Conservation (phyloP, 176 grass and related monocot genomes). For the Oryza rufipogon region DNA sequence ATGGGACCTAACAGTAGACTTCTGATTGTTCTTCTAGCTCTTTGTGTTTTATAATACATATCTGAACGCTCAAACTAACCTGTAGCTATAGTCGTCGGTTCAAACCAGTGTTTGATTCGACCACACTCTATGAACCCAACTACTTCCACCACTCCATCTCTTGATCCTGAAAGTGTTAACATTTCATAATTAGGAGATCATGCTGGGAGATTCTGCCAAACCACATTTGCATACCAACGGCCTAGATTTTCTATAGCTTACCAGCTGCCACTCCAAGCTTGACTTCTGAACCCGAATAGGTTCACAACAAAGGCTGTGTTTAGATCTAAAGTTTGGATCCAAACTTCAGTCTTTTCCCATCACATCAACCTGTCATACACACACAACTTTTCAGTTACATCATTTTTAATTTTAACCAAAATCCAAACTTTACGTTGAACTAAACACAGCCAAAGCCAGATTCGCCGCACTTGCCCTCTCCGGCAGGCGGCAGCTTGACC, state of each 20-base stretch:
- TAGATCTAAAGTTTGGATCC: too few species aligned
- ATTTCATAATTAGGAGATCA: not conserved
- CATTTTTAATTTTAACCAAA: too few species aligned
- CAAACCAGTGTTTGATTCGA: conserved; percentile 17
- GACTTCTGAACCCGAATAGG: not conserved
- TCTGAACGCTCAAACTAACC: not conserved
- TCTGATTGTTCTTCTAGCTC: not conserved
- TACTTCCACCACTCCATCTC: not conserved
- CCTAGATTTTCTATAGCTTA: not conserved
- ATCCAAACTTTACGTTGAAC: too few species aligned
- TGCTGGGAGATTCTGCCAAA: not conserved
- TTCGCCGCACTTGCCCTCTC: not conserved
- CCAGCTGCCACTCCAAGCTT: not conserved
- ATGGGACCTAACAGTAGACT: conserved; percentile 6
- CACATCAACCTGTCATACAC: too few species aligned
- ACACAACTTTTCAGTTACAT: too few species aligned
- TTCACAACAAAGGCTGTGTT: not conserved
- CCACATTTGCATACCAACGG: not conserved
- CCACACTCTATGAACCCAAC: conserved; percentile 14
- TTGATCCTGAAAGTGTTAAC: not conserved
- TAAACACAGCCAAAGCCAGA: too few species aligned
- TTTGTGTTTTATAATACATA: not conserved
- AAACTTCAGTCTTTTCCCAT: too few species aligned
- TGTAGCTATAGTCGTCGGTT: not conserved
- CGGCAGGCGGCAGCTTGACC: conserved; percentile 1